Evolutionary conservation across 2,329 filamentous ascomycete genomes (phyloP).

Genomic region (Aspergillus brunneoviolaceus): DNA sequence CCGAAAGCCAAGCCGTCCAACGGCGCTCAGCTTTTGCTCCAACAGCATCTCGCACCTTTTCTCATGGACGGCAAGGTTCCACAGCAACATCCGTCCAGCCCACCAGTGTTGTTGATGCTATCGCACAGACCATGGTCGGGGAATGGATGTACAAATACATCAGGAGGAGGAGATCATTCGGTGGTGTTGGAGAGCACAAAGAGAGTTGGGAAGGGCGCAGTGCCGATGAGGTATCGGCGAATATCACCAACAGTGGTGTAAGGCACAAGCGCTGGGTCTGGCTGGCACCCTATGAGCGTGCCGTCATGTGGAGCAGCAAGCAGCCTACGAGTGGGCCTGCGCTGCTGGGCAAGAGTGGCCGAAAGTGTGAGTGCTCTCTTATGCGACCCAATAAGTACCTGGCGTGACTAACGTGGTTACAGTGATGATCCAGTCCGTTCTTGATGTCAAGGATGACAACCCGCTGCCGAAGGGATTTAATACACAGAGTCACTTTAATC

Average conservation of each 20-base stretch:
- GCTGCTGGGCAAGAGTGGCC: constrained; percentile 87
- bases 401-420: constrained; percentile 16
- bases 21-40: constrained; percentile 25
- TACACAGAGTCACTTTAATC: constrained; percentile 67
- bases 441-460: constrained; percentile 95
- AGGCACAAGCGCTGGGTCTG: constrained; percentile 97
- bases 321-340: constrained; percentile 86
- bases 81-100: constrained; percentile 62
- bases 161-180: constrained; percentile 76
- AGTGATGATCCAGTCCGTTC: constrained; percentile 94
- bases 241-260: constrained; percentile 63
- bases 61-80: constrained; percentile 48
- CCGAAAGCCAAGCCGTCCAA: constrained; percentile 29
- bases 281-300: constrained; percentile 93
- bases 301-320: constrained; percentile 98
- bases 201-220: constrained; percentile 55
- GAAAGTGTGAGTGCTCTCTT: constrained; percentile 71
- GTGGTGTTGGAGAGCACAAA: constrained; percentile 61
- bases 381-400: constrained; percentile 1
- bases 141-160: constrained; percentile 61
- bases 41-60: constrained; percentile 26
- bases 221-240: constrained; percentile 68
- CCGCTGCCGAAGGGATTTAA: constrained; percentile 70
- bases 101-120: constrained; percentile 87
- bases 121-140: constrained; percentile 97